These are phyloP conservation scores for Hypoxylon sp. DNA, from an alignment of 2,329 filamentous ascomycete genomes.

Conservation along the genomic window DNA sequence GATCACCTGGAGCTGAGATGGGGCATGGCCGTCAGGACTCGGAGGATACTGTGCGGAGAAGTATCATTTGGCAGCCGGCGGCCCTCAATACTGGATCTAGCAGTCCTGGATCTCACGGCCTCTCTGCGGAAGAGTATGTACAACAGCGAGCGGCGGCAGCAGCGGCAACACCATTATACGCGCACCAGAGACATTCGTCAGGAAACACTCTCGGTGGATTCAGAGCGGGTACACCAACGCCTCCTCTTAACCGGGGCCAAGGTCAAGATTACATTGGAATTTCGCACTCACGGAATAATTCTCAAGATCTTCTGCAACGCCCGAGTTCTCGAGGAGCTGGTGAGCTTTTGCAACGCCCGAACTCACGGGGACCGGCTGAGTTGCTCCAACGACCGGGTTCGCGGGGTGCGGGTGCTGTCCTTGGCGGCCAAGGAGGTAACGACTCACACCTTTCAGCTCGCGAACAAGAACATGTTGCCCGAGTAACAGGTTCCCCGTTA, in stretches of 20 bases:
- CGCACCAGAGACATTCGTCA: constrained; percentile 73
- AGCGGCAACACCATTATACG: constrained; percentile 68
- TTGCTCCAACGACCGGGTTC: constrained; percentile 65
- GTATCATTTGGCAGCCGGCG: constrained; percentile 84
- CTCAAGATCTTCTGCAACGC: constrained; percentile 57
- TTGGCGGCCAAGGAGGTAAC: constrained; percentile 62
- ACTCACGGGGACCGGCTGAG: constrained; percentile 71
- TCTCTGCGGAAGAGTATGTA: constrained; percentile 87
- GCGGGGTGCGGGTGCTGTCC: constrained; percentile 66
- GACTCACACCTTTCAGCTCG: constrained; percentile 81
- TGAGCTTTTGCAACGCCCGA: constrained; percentile 66
- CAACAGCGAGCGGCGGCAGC: constrained; percentile 78
- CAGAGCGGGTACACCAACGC: constrained; percentile 60
- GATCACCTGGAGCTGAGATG: constrained; percentile 48
- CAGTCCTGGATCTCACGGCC: constrained; percentile 59
- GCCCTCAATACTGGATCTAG: constrained; percentile 64
- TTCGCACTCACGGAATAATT: constrained; percentile 63
- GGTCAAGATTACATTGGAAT: constrained; percentile 59
- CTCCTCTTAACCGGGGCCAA: constrained; percentile 59
- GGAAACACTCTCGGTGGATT: constrained; percentile 62
- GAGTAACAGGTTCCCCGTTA: constrained; percentile 82
- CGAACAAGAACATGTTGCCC: constrained; percentile 90
- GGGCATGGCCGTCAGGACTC: constrained; percentile 64
- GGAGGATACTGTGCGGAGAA: constrained; percentile 72
- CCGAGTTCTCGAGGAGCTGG: constrained; percentile 55